Evolutionary conservation across 768 basidiomycete genomes (phyloP), one percentile per base, ranked within the genome.

Genomic region (Russula dissimulans): DNA sequence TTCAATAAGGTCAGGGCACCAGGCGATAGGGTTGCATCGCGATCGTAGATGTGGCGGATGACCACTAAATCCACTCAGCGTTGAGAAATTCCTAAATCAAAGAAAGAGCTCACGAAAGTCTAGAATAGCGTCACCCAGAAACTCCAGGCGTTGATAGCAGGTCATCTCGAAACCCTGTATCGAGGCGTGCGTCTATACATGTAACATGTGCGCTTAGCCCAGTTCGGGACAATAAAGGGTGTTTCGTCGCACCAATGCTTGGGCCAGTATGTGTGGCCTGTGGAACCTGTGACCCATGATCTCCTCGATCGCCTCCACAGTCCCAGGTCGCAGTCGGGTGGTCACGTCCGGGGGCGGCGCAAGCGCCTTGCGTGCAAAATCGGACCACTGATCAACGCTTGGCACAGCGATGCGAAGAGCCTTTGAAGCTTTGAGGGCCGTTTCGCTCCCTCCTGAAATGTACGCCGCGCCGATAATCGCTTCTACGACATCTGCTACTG

Each of bases 381-480:
- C 90, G 12, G 81, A 78, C 89, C 89, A 91, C 32, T 76, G 76
- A 58, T 82, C 80, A 56, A 90, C 73, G 64, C 78, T 74, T 3
- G 79, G 78, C n/a, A 91, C 73, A 1, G 84, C 82, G 41, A 93
- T 73, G 54, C 81, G 78, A 66, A 94, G 73, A 26, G 78, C 78
- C 68, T 87, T 89, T 45, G 81, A 78, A 26, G 78, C 81, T 61
- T 78, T 78, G 48, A 91, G 77, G 6, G 86, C 91, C 18, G 73
- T 71, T 54, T 88, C 85, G 51, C 78, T 76, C 54, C 89, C 91
- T 11, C 86, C 86, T 26, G 85, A 82, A 47, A 88, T 75, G 68
- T 85, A 91, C 5, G 87, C 89, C 17, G 90, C 91, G 38, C 86
- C 91, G 31, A 92, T 83, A 60, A 93, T 82, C 4, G 91, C 89